Evolutionary conservation across 2,329 filamentous ascomycete species (phyloP).

Genomic region (Alternaria novae-zelandiae): DNA sequence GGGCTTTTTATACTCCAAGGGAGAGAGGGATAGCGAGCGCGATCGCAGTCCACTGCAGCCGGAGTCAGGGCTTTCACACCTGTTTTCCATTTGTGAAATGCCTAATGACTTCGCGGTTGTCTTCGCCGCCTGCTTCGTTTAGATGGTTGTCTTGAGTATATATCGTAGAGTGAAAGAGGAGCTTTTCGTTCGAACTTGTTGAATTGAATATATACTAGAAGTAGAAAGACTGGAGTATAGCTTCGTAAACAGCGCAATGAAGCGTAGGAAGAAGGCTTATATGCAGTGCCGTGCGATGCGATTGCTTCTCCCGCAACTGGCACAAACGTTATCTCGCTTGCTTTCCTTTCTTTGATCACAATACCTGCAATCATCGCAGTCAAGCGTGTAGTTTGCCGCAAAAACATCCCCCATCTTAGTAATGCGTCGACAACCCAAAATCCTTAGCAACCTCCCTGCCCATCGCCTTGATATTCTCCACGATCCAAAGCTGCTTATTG

Average conservation of each 20-base stretch:
- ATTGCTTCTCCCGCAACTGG: too few relatives aligned
- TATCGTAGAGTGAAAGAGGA: neutral
- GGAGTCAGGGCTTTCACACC: neutral
- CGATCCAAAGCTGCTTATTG: constrained; percentile 45
- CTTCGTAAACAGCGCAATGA: neutral
- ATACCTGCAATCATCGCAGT: neutral
- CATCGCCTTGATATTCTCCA: constrained; percentile 42
- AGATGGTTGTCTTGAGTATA: fast-evolving
- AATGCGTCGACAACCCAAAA: constrained; percentile 27
- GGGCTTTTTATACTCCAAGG: neutral
- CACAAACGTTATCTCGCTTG: too few relatives aligned
- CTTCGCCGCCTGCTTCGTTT: neutral
- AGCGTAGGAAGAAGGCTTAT: neutral
- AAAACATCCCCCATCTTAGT: neutral
- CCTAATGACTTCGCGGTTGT: neutral
- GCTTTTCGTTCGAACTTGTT: neutral
- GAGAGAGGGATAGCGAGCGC: neutral
- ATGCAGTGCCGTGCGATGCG: too few relatives aligned
- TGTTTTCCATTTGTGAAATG: neutral
- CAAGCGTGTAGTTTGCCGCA: neutral
- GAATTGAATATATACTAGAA: neutral
- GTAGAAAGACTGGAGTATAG: neutral
- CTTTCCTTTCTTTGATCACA: fast-evolving
- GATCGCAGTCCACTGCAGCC: neutral
- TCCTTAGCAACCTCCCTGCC: constrained; percentile 46